A percentile compares a stretch with the other conserved stretches of the same genome.
Evolutionary conservation across 768 basidiomycete species (phyloP).

Genomic region (Amanita polypyramis): DNA sequence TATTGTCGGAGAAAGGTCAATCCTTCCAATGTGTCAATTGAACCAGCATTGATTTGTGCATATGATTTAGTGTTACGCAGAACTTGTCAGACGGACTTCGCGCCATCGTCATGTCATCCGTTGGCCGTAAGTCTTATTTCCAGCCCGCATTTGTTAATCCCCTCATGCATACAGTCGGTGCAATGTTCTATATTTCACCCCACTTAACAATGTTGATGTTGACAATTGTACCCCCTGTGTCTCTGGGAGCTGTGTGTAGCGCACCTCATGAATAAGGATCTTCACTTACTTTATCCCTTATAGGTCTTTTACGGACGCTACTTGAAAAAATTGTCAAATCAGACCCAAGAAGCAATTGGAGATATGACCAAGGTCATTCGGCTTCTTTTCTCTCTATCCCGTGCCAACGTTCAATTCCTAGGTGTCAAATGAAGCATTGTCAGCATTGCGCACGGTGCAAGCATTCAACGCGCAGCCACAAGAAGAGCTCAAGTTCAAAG

Average conservation of each 20-base stretch:
- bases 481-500: conserved; percentile 69
- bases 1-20: conserved; percentile 86
- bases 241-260: conserved; percentile 62
- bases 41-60: conserved; percentile 1
- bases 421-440: conserved; percentile 85
- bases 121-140: conserved; percentile 59
- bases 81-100: conserved; percentile 75
- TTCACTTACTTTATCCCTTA: conserved; percentile 5
- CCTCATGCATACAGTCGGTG: conserved; percentile 50
- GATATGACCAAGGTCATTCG: conserved; percentile 74
- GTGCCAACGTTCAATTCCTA: conserved; percentile 15
- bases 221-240: conserved; percentile 80
- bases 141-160: background rate
- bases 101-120: conserved; percentile 87
- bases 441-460: conserved; percentile 82
- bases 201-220: conserved; percentile 89
- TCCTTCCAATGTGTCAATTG: background rate
- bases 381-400: background rate
- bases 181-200: conserved; percentile 91
- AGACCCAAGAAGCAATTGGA: conserved; percentile 90
- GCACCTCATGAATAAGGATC: background rate
- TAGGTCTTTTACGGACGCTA: conserved; percentile 97
- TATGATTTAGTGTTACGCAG: conserved; percentile 50
- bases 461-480: conserved; percentile 78
- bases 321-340: conserved; percentile 80